Conservation (phyloP, 108 stramenopile genomes). For the Schizochytrium sp. region DNA sequence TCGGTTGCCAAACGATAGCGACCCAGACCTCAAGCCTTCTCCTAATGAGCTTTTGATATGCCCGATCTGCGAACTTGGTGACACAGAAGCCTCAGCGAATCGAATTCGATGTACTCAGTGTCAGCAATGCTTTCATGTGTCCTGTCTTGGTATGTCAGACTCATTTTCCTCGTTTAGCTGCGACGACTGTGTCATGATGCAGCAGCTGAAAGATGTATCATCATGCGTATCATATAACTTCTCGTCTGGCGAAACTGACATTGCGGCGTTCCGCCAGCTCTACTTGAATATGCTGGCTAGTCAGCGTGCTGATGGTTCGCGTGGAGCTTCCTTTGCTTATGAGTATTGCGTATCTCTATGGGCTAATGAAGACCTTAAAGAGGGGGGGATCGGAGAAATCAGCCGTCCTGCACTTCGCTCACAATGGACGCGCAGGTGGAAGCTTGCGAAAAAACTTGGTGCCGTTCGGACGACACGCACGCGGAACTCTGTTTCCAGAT, state of each 20-base stretch:
- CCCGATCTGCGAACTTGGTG: not conserved
- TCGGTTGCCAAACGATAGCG: not conserved
- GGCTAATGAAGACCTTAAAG: not conserved
- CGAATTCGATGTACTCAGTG: not conserved
- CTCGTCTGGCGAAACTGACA: not conserved
- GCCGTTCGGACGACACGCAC: not conserved
- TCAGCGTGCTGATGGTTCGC: not conserved
- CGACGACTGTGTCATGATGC: constrained; percentile 52
- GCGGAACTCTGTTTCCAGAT: not conserved
- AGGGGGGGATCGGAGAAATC: not conserved
- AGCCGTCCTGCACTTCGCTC: not conserved
- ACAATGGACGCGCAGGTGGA: not conserved
- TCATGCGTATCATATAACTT: not conserved
- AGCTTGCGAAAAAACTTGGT: not conserved
- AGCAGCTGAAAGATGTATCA: constrained; percentile 19
- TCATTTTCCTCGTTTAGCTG: not conserved
- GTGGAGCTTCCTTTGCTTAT: not conserved
- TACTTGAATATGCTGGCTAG: constrained; percentile 6
- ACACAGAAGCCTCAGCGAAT: not conserved
- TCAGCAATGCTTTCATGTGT: not conserved
- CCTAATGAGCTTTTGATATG: not conserved
- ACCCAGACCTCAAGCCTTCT: not conserved
- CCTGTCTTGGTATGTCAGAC: constrained; percentile 29
- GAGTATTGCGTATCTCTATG: constrained; percentile 41
- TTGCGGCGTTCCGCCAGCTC: constrained; percentile 51